Evolutionary conservation across 106 monocot species (phyloP), one percentile per base, ranked within the genome.

Genomic region (Alisma plantagoaquatica): DNA sequence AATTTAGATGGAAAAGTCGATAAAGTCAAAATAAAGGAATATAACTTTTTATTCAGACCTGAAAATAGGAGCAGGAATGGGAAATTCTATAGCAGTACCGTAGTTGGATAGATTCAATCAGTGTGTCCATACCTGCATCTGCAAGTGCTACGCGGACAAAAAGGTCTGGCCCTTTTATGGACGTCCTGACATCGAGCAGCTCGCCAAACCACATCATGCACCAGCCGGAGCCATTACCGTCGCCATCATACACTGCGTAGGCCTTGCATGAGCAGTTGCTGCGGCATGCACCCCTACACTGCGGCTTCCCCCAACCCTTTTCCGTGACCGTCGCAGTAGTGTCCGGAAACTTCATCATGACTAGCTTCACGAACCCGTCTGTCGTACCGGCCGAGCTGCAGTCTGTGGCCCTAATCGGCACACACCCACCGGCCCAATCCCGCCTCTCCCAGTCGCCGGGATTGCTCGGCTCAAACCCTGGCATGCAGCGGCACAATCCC

Each of bases 241-340:
- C n/a, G n/a, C n/a, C n/a, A n/a, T n/a, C n/a, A n/a, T n/a, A n/a
- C n/a, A n/a, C n/a, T n/a, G 70, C 14, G 33, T 29, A 75, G 21
- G 43, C 68, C 3, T 43, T 57, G 38, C 68, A 63, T 16, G 58
- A 75, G 42, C 63, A 68, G 43, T 64, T 75, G 32, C 18, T 49
- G 60, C 66, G 58, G 24, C 82, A 83, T 41, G 9, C 8, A 0
- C 20, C 59, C 16, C 58, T 33, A 59, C 82, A 82, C 51, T 70
- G 49, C 2, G 73, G 73, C 24, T 76, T 33, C 18, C 33, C 28
- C 51, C 57, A 15, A 51, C 41, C 63, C 70, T 21, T 44, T 49
- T 73, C 54, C 24, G 70, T 66, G 8, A 29, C 52, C 10, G 66
- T 57, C 10, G n/a, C 62, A 15, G 42, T 0, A 4, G 55, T 32